Conservation (phyloP, 257 asterid species). For the Primulina eburnea region DNA sequence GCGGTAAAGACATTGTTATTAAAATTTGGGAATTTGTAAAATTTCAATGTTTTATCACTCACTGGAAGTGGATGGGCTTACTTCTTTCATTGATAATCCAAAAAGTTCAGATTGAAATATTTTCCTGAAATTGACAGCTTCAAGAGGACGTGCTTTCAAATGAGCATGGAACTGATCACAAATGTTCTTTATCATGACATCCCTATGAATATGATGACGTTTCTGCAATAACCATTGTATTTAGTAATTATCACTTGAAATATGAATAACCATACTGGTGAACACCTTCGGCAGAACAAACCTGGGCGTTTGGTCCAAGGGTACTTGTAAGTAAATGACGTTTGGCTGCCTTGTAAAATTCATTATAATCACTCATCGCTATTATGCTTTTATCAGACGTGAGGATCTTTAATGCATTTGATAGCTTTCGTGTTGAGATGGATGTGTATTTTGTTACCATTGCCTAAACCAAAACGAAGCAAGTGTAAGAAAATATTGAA, state of each 20-base stretch:
- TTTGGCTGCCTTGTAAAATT: conserved; percentile 48
- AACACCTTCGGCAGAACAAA: conserved; percentile 17
- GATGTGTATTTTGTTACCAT: conserved; percentile 59
- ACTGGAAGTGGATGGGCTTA: conserved; percentile 17
- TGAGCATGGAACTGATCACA: conserved; percentile 30
- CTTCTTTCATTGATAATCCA: conserved; percentile 51
- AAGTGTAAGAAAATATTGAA: not conserved
- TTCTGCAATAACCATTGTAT: conserved; percentile 36
- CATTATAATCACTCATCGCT: conserved; percentile 60
- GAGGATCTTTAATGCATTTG: conserved; percentile 55
- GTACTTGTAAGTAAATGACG: conserved; percentile 41
- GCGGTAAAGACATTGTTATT: not conserved
- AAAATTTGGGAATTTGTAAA: not conserved
- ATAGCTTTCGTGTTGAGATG: conserved; percentile 63
- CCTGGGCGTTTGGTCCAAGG: conserved; percentile 65
- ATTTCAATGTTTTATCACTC: not conserved
- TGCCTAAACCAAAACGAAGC: conserved; percentile 39
- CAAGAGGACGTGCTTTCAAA: conserved; percentile 32
- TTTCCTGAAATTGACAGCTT: conserved; percentile 49
- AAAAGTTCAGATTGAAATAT: conserved; percentile 54
- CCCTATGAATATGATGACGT: conserved; percentile 50
- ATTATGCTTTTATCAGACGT: conserved; percentile 49
- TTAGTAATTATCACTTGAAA: not conserved
- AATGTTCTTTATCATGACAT: conserved; percentile 37
- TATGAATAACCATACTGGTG: not conserved